phyloP scores from a whole-genome alignment of 2,329 filamentous ascomycete species.

The Helotiales sp. region DNA sequence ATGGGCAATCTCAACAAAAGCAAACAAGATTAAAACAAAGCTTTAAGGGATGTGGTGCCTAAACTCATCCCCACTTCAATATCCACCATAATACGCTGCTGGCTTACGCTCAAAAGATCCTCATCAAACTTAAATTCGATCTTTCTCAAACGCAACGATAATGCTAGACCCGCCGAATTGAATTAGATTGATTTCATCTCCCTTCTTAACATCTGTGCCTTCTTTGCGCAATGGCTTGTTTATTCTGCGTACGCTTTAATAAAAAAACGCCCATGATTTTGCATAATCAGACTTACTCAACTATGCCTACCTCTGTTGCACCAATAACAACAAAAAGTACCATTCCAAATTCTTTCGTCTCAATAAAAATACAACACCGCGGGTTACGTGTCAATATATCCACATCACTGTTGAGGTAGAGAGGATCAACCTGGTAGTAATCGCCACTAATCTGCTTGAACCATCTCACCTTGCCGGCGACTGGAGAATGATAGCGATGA shows the following conservation, averaged over 20 bases:
- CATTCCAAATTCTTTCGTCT: neutral
- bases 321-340: neutral
- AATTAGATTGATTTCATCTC: neutral
- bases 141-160: neutral
- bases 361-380: neutral
- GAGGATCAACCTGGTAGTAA: constrained; percentile 50
- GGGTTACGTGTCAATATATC: neutral
- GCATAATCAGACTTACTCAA: neutral
- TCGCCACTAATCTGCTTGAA: constrained; percentile 49
- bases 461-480: constrained; percentile 37
- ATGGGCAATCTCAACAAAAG: neutral
- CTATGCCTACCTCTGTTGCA: neutral
- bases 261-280: neutral
- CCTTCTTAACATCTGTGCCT: neutral
- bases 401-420: neutral
- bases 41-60: neutral
- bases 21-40: neutral
- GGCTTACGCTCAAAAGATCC: neutral
- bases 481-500: neutral
- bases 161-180: neutral
- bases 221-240: neutral
- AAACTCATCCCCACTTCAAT: neutral
- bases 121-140: neutral
- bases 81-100: neutral
- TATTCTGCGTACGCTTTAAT: neutral